A percentile compares a stretch with the other conserved stretches of the same genome.
Evolutionary conservation across 2,329 filamentous ascomycete species (phyloP).

Genomic region (Sarocladium strictum): DNA sequence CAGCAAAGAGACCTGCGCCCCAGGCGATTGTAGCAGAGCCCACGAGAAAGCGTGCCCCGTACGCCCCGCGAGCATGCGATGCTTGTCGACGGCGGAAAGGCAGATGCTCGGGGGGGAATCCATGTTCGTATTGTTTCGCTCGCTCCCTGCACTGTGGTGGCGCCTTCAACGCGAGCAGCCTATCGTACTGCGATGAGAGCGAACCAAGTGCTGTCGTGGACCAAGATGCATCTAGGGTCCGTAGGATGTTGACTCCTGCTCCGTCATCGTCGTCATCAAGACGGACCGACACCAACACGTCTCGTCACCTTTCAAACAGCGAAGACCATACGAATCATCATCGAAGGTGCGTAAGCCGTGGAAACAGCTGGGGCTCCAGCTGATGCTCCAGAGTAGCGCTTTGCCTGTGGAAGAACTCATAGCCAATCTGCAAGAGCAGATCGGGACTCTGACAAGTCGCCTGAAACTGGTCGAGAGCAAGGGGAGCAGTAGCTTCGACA

Average conservation of each 20-base stretch:
- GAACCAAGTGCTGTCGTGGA: neutral
- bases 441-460: neutral
- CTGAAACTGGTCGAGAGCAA: slow-evolving; percentile 8
- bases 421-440: neutral
- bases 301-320: too few species aligned
- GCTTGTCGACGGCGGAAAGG: slow-evolving; percentile 20
- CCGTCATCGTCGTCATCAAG: neutral
- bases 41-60: slow-evolving; percentile 15
- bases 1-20: neutral
- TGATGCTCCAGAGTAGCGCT: neutral
- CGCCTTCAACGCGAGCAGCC: neutral
- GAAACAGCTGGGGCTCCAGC: too few species aligned
- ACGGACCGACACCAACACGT: too few species aligned
- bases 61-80: slow-evolving; percentile 18
- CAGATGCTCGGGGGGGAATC: slow-evolving; percentile 17
- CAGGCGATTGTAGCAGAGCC: neutral
- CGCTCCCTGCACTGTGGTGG: slow-evolving; percentile 14
- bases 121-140: slow-evolving; percentile 15
- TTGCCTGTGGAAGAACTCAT: neutral
- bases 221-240: neutral
- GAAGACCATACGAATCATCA: too few species aligned
- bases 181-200: neutral
- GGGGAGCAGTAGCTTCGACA: slow-evolving; percentile 9
- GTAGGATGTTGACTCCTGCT: neutral
- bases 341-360: too few species aligned